phyloP scores from a whole-genome alignment of 78 protist species.

The Pelomyxa schiedti region DNA sequence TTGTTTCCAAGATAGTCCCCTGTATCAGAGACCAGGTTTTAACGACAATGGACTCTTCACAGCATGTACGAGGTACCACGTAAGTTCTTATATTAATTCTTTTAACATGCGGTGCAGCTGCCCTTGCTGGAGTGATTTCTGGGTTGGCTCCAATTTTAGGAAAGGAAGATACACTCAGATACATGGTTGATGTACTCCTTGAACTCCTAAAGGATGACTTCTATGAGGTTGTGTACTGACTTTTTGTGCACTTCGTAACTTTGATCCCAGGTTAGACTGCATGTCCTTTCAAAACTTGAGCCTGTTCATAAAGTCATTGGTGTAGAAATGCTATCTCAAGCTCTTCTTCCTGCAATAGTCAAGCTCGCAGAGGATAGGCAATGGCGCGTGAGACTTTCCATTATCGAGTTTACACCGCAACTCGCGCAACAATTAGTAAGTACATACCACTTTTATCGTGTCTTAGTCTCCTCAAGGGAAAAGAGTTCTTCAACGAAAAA shows the following conservation, averaged over 20 bases:
- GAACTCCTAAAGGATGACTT: slow-evolving; percentile 74
- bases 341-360: slow-evolving; percentile 84
- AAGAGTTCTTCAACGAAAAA: slow-evolving; percentile 71
- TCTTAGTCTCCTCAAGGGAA: slow-evolving; percentile 34
- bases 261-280: slow-evolving; percentile 91
- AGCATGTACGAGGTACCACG: slow-evolving; percentile 91
- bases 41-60: slow-evolving; percentile 68
- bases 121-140: slow-evolving; percentile 75
- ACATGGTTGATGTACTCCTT: slow-evolving; percentile 70
- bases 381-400: slow-evolving; percentile 89
- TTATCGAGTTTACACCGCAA: slow-evolving; percentile 79
- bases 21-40: slow-evolving; percentile 50
- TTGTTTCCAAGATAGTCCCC: slow-evolving; percentile 43
- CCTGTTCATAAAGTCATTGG: slow-evolving; percentile 70
- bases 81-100: not conserved
- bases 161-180: slow-evolving; percentile 47
- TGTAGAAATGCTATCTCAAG: slow-evolving; percentile 58
- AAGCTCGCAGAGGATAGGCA: slow-evolving; percentile 87
- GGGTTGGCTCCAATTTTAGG: slow-evolving; percentile 71
- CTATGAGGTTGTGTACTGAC: no score
- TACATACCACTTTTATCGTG: not conserved
- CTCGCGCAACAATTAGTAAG: slow-evolving; percentile 55
- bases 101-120: no score
- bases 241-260: no score
- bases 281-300: slow-evolving; percentile 72